Conservation (phyloP, 2,329 filamentous ascomycete species). For the Verticillium nonalfalfae region DNA sequence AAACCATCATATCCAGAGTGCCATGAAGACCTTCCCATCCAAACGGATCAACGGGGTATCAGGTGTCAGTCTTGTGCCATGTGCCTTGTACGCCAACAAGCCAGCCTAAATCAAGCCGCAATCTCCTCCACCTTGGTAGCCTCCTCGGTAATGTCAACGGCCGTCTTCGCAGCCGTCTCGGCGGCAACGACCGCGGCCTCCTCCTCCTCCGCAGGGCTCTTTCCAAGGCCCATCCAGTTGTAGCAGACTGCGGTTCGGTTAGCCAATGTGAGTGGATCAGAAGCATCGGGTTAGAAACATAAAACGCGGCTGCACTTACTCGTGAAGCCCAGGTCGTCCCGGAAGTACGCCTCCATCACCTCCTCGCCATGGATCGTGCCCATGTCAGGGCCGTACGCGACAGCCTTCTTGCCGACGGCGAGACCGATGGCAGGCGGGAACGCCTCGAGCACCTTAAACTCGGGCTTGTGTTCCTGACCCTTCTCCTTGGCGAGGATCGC, state of each 20-base stretch:
- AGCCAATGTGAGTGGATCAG: not conserved
- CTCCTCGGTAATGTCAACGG: not conserved
- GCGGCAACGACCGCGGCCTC: not conserved
- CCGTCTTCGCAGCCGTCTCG: not conserved
- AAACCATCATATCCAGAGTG: not conserved
- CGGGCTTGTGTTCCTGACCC: conserved; percentile 24
- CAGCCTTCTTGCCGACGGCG: conserved; percentile 63
- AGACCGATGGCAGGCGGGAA: conserved; percentile 63
- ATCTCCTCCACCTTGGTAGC: not conserved
- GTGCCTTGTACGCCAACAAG: not conserved
- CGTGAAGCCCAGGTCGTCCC: conserved; percentile 58
- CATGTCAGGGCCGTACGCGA: conserved; percentile 52
- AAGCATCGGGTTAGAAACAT: not conserved
- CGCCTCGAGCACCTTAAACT: conserved; percentile 42
- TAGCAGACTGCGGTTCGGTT: conserved; percentile 39
- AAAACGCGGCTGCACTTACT: conserved; percentile 38
- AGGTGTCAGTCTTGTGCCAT: not conserved
- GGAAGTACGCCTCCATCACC: conserved; percentile 57
- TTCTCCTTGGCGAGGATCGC: conserved; percentile 20
- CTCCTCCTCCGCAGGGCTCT: conserved; percentile 1
- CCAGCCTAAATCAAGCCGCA: not conserved
- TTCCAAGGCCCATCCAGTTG: conserved; percentile 43
- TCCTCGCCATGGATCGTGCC: conserved; percentile 57
- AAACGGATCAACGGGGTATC: not conserved
- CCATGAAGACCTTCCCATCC: not conserved